A percentile compares a stretch with the other conserved stretches of the same genome.
These are phyloP conservation scores for Priceomyces haplophilus DNA, from an alignment of 805 yeast genomes.

Conservation along the genomic window DNA sequence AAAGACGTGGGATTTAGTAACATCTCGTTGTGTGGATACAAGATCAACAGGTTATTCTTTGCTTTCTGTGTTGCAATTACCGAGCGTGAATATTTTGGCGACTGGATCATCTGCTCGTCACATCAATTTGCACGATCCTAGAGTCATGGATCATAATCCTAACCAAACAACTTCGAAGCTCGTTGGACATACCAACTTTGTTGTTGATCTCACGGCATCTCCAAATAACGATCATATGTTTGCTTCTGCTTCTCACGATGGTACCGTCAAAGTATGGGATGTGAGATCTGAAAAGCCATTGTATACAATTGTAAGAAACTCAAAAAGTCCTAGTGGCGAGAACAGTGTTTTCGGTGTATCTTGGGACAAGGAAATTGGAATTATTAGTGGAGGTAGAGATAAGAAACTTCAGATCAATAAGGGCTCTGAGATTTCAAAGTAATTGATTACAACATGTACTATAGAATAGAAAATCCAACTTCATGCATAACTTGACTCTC, in stretches of 20 bases:
- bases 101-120: constrained; percentile 99
- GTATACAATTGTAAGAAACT: constrained; percentile 78
- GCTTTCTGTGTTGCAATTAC: constrained; percentile 68
- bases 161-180: constrained; percentile 60
- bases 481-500: too few species aligned
- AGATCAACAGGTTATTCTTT: constrained; percentile 83
- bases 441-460: constrained; percentile 4
- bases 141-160: constrained; percentile 59
- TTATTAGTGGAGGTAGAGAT: constrained; percentile 91
- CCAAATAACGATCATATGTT: constrained; percentile 81
- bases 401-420: constrained; percentile 84
- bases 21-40: constrained; percentile 81
- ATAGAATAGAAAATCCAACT: too few species aligned
- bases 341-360: constrained; percentile 80
- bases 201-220: constrained; percentile 68
- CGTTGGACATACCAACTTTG: constrained; percentile 89
- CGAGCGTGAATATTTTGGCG: constrained; percentile 67
- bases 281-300: constrained; percentile 79
- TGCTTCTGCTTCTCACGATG: constrained; percentile 93
- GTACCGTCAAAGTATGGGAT: constrained; percentile 94
- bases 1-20: constrained; percentile 94
- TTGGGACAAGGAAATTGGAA: constrained; percentile 79
- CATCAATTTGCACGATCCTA: constrained; percentile 89
- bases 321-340: constrained; percentile 39
- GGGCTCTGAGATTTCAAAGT: constrained; percentile 27